A percentile compares a stretch with the other conserved stretches of the same genome.
Conservation (phyloP, 352 stramenopile genomes). For the Pythium pyrilobum region DNA sequence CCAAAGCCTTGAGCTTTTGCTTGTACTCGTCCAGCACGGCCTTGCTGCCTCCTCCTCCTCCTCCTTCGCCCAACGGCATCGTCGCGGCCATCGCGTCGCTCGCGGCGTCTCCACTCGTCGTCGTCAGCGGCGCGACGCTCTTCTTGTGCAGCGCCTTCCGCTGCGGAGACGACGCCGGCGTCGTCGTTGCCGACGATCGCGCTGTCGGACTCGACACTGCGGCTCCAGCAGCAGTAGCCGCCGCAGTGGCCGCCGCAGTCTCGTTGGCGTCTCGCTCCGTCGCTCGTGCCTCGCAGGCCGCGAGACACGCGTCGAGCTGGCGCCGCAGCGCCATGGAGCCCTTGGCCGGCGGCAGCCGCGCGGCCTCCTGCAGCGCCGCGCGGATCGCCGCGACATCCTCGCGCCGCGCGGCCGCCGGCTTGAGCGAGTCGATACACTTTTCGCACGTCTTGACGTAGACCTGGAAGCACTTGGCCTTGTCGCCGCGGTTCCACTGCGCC, state of each 20-base stretch:
- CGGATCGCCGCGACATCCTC: slow-evolving; percentile 35
- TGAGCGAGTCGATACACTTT: slow-evolving; percentile 33
- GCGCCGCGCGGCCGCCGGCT: slow-evolving; percentile 22
- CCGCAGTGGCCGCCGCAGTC: slow-evolving; percentile 5
- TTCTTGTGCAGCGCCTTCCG: slow-evolving; percentile 17
- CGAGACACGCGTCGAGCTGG: slow-evolving; percentile 49
- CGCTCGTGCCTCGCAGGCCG: slow-evolving; percentile 31
- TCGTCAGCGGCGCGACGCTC: slow-evolving; percentile 5
- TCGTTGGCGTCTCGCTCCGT: slow-evolving; percentile 25
- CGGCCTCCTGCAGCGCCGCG: slow-evolving; percentile 34
- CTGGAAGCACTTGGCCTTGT: slow-evolving; percentile 70
- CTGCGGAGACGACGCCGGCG: slow-evolving; percentile 14
- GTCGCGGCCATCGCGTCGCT: not conserved
- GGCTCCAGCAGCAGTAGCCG: not conserved
- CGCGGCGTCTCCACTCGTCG: not conserved
- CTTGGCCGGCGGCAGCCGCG: slow-evolving; percentile 43
- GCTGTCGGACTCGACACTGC: not conserved
- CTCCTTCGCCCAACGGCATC: slow-evolving; percentile 7
- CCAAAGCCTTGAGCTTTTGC: slow-evolving; percentile 69
- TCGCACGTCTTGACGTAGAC: slow-evolving; percentile 52
- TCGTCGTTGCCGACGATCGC: not conserved
- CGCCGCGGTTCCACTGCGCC: slow-evolving; percentile 64
- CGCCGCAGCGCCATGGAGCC: slow-evolving; percentile 56
- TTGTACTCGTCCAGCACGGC: slow-evolving; percentile 48
- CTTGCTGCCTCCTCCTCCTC: slow-evolving; percentile 23